These are phyloP conservation scores for Oxalis stricta DNA, from an alignment of 441 rosid species.

Conservation along the genomic window DNA sequence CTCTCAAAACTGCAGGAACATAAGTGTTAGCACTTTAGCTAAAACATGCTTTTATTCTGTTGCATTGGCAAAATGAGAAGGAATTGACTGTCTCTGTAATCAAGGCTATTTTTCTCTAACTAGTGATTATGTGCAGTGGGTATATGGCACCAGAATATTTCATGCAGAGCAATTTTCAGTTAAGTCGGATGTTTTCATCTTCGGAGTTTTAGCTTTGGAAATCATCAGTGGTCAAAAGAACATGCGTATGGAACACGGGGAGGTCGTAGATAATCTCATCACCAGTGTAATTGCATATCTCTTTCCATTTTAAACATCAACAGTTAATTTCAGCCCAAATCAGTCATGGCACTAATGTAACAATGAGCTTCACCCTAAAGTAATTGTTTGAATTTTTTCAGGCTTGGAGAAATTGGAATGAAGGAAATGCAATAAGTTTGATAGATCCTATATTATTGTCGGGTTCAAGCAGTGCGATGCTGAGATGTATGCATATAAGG, in stretches of 20 bases:
- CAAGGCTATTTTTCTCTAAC: background rate
- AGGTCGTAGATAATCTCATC: conserved; percentile 1
- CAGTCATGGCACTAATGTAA: background rate
- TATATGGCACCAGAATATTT: no score
- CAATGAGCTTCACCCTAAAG: no score
- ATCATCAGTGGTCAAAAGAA: conserved; percentile 7
- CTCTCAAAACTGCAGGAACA: conserved; percentile 14
- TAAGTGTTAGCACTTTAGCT: background rate
- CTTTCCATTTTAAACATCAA: background rate
- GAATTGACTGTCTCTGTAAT: background rate
- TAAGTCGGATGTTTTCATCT: conserved; percentile 7
- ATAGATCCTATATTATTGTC: background rate
- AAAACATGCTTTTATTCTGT: background rate
- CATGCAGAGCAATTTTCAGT: background rate
- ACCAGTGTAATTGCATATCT: no score
- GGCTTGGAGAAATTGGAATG: conserved; percentile 10
- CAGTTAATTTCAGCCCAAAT: no score
- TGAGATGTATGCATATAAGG: conserved; percentile 10
- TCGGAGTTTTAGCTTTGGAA: conserved; percentile 6
- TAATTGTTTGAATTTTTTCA: background rate
- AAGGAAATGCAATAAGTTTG: background rate
- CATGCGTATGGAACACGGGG: background rate
- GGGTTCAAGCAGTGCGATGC: background rate
- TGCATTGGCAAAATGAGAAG: no score
- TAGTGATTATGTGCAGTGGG: background rate